These are phyloP conservation scores for Elsinoe necatrix DNA, from an alignment of 2,329 filamentous ascomycete species.

Conservation along the genomic window DNA sequence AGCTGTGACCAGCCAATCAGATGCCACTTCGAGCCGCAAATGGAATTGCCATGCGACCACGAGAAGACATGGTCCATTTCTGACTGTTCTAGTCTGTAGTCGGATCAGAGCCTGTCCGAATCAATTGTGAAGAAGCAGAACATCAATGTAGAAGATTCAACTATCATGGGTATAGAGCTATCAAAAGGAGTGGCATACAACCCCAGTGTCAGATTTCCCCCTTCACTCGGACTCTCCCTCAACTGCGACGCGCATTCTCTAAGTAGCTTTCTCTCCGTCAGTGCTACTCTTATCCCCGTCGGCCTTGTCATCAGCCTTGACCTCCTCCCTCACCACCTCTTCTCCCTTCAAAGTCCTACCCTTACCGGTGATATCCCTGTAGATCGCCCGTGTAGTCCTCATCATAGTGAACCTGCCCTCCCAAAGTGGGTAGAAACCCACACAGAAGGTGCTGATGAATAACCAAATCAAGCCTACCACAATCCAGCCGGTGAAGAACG, in stretches of 20 bases:
- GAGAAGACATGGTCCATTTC: no score
- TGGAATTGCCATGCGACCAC: no score
- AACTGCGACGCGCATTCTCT: no score
- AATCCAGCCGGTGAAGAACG: slow-evolving; percentile 71
- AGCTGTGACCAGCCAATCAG: neutral
- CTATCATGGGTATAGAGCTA: neutral
- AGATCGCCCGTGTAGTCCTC: slow-evolving; percentile 54
- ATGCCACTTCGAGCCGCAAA: neutral
- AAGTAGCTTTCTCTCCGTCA: neutral
- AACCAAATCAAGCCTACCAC: slow-evolving; percentile 70
- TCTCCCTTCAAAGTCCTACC: slow-evolving; percentile 27
- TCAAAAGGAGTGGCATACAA: neutral
- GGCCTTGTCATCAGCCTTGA: slow-evolving; percentile 20
- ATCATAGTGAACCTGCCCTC: slow-evolving; percentile 64
- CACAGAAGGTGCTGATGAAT: slow-evolving; percentile 61
- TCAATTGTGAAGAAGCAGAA: no score
- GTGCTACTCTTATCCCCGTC: neutral
- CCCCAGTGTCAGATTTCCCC: no score
- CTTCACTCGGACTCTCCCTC: no score
- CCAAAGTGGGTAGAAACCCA: slow-evolving; percentile 73
- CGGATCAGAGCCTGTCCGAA: no score
- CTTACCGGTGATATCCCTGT: slow-evolving; percentile 46
- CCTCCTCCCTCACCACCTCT: slow-evolving; percentile 23
- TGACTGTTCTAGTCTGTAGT: no score
- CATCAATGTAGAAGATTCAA: no score